Percentiles rank a stretch among this genome's conserved stretches.
Conservation (phyloP, 2,329 filamentous ascomycete species). For the Ceratocystis eucalypticola region DNA sequence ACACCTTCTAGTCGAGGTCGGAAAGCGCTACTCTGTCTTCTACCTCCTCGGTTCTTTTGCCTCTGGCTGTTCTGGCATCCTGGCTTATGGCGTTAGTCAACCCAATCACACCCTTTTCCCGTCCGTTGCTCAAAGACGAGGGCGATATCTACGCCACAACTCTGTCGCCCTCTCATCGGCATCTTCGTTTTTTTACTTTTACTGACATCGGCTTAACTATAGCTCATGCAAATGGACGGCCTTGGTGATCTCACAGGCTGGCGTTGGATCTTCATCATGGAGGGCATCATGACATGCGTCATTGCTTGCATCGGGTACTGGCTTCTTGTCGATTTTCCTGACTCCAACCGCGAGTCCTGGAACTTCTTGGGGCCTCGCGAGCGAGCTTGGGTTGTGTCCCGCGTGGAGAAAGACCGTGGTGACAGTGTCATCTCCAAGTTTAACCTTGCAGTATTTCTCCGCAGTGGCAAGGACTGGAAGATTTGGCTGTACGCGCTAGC, state of each 20-base stretch:
- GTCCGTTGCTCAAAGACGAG: neutral
- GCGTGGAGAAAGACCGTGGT: constrained; percentile 44
- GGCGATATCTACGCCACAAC: no score
- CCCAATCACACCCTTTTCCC: neutral
- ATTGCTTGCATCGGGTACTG: constrained; percentile 40
- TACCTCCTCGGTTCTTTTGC: constrained; percentile 56
- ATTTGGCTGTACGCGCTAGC: constrained; percentile 50
- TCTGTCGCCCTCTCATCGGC: constrained; percentile 13
- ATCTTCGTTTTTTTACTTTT: constrained; percentile 13
- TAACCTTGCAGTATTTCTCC: constrained; percentile 34
- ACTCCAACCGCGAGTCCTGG: constrained; percentile 38
- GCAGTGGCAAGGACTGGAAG: constrained; percentile 38
- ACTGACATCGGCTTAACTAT: constrained; percentile 14
- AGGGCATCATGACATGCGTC: constrained; percentile 40
- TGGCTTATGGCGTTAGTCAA: constrained; percentile 50
- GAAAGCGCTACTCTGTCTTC: constrained; percentile 55
- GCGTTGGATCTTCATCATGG: constrained; percentile 53
- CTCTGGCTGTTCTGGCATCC: constrained; percentile 51
- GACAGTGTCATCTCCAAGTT: constrained; percentile 44
- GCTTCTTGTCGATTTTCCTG: constrained; percentile 51
- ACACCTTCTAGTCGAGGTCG: constrained; percentile 44
- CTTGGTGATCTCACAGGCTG: constrained; percentile 42
- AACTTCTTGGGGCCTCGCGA: constrained; percentile 41
- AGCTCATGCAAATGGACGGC: constrained; percentile 50
- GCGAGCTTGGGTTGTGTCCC: constrained; percentile 38